Conservation (phyloP, 2,329 filamentous ascomycete species). For the Tricladium varicosporioides region DNA sequence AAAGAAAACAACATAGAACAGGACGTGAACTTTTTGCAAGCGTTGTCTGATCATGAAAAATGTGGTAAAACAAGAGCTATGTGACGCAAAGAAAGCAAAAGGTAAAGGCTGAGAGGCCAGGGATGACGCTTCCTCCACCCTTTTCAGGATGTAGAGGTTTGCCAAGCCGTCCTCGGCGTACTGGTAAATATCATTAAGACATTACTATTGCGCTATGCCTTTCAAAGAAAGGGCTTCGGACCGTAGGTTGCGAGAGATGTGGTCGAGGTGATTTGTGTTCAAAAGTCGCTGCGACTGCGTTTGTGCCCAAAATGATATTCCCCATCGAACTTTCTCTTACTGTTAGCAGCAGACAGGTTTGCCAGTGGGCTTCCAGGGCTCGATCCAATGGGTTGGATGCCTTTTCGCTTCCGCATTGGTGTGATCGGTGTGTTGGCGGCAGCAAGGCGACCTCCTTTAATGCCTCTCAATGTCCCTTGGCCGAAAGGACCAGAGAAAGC, state of each 20-base stretch:
- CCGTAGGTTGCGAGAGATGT: neutral
- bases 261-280: slow-evolving; percentile 5
- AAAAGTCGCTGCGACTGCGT: slow-evolving; percentile 27
- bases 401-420: slow-evolving; percentile 52
- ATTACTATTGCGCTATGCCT: neutral
- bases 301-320: slow-evolving; percentile 26
- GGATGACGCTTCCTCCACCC: slow-evolving; percentile 14
- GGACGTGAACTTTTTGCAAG: neutral
- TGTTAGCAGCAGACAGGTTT: slow-evolving; percentile 11
- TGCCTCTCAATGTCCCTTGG: slow-evolving; percentile 58
- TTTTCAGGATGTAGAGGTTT: neutral
- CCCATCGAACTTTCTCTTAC: slow-evolving; percentile 31
- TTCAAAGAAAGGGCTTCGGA: neutral
- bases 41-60: neutral
- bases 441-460: slow-evolving; percentile 64
- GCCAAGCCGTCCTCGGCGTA: slow-evolving; percentile 28
- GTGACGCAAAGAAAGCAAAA: neutral
- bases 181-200: slow-evolving; percentile 11
- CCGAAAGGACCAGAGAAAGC: slow-evolving; percentile 60
- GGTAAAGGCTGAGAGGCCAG: slow-evolving; percentile 19
- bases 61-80: neutral
- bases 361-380: slow-evolving; percentile 30
- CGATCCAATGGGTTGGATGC: slow-evolving; percentile 12
- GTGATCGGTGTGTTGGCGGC: slow-evolving; percentile 68
- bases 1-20: neutral